phyloP scores from a whole-genome alignment of 176 grass and related monocot genomes.

The Raddia guianensis region DNA sequence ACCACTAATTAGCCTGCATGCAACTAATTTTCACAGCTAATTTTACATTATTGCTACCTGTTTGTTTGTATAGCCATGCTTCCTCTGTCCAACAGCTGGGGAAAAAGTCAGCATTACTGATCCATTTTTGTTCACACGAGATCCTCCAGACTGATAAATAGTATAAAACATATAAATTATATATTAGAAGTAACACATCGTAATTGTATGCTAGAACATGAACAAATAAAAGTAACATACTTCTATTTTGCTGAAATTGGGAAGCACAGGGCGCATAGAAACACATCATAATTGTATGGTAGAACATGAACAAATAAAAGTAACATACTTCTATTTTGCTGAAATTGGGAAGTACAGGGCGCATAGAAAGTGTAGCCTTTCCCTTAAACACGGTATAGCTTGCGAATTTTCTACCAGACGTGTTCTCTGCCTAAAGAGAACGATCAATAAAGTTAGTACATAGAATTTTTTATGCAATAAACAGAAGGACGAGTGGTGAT shows the following conservation, averaged over 20 bases:
- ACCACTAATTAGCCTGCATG: background rate
- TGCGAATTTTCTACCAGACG: conserved; percentile 53
- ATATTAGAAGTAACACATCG: too few species aligned
- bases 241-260: conserved; percentile 62
- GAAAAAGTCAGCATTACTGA: too few species aligned
- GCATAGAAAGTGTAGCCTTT: conserved; percentile 80
- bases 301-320: conserved; percentile 30
- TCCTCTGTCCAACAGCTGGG: conserved; percentile 67
- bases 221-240: conserved; percentile 53
- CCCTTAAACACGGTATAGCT: conserved; percentile 84
- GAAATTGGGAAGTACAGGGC: conserved; percentile 73
- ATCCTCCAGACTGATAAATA: too few species aligned
- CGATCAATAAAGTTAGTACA: too few species aligned
- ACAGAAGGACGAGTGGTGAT: too few species aligned
- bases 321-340: conserved; percentile 63
- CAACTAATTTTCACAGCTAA: background rate
- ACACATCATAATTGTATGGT: background rate
- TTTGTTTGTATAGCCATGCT: conserved; percentile 88
- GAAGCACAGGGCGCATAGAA: conserved; percentile 59
- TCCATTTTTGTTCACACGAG: too few species aligned
- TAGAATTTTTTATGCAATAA: too few species aligned
- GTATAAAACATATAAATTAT: too few species aligned
- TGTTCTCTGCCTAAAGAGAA: conserved; percentile 30
- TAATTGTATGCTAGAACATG: too few species aligned
- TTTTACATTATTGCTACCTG: conserved; percentile 54